Evolutionary conservation across 2,329 filamentous ascomycete species (phyloP).

Genomic region (Aureobasidium sp.): DNA sequence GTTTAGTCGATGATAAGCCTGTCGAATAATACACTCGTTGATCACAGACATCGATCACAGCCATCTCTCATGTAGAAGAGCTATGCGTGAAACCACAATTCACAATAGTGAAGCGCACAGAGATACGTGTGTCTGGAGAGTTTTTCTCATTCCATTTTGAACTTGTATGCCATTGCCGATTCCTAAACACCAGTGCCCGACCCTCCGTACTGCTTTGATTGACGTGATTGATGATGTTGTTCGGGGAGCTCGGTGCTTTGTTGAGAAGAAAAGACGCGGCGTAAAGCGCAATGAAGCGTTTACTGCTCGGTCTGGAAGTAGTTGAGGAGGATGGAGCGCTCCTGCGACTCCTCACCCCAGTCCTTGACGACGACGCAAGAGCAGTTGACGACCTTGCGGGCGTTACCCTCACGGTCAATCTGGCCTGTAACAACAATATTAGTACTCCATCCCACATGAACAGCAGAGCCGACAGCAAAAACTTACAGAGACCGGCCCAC

Average conservation of each 20-base stretch:
- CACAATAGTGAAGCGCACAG: too few species aligned
- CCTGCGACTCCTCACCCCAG: constrained; percentile 99
- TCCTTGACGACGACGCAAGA: constrained; percentile 99
- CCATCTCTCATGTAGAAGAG: neutral
- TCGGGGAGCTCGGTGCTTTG: neutral
- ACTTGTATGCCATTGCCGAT: constrained; percentile 7
- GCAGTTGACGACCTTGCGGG: constrained; percentile 99
- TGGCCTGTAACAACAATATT: constrained; percentile 66
- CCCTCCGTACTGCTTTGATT: neutral
- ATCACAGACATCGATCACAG: neutral
- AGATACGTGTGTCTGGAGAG: neutral
- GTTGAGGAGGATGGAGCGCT: constrained; percentile 98
- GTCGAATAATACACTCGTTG: neutral
- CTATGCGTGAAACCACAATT: neutral
- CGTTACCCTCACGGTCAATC: constrained; percentile 97
- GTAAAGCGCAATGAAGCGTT: constrained; percentile 16
- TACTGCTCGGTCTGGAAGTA: constrained; percentile 90
- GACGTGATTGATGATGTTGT: neutral
- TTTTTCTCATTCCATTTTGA: constrained; percentile 9
- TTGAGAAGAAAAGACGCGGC: neutral
- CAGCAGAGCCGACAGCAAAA: too few species aligned
- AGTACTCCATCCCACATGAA: too few species aligned
- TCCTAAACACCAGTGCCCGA: neutral
- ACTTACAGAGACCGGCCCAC: constrained; percentile 99
- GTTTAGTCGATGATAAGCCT: neutral